Evolutionary conservation across 2,329 filamentous ascomycete species (phyloP), one percentile per base, ranked within the genome.

Genomic region (Alternaria ethzedia): DNA sequence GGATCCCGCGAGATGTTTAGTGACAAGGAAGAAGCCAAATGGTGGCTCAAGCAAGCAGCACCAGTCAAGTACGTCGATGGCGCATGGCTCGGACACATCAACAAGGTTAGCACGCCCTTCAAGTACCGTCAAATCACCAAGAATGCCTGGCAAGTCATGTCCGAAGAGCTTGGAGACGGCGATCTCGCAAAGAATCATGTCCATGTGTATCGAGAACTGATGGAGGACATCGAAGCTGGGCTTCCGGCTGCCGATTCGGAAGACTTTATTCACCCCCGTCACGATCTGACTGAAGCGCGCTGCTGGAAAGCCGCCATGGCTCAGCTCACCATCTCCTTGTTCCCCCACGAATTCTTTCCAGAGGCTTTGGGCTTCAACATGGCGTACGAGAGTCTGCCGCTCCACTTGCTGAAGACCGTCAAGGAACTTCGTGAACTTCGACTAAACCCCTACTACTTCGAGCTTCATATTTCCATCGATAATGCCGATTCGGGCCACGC

Each of bases 351-450:
- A 8, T 84, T 86, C 64, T 64, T 86, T 3, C 84, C 84, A 0
- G 84, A 86, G 69, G 82, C 84, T 5, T 71, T 86, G 4, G 83
- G 85, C 1, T 86, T 85, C 68, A 86, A 85, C 65, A 76, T 86
- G 73, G 80, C 83, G 25, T 86, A 82, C 57, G 84, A 86, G 66
- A 70, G 72, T 26, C 55, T 85, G 13, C 77, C 81, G 2, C 64
- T 82, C 17, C 79, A 82, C 56, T 75, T 81, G 2, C 65, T 85
- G 59, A 77, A 77, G 46, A 80, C 80, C 0, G 73, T 79, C 6
- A 78, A 81, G 41, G 84, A 86, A 69, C 72, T 86, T 23, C 73
- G 71, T 13, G 83, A 84, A 64, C 59, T 86, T 21, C 71, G 73
- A 6, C 63, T 86, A 9, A 75, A 84, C 58, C 70, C 80, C 0